Base-by-base conservation (phyloP, 148 eudicot genomes). In the Camellia japonica region DNA sequence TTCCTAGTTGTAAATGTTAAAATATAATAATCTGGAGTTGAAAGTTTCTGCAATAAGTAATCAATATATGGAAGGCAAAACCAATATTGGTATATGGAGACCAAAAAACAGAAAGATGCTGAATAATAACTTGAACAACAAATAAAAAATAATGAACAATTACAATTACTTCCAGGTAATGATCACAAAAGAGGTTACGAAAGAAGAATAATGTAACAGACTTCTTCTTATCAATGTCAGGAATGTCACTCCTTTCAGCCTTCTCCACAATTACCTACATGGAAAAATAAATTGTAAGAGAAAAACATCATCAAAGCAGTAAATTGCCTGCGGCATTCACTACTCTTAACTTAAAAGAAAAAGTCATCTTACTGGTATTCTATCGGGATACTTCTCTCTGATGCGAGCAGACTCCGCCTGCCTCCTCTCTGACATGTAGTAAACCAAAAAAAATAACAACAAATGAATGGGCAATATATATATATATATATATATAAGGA, bases 211-310 rank as follows among this genome's bases (percentile, higher is more conserved):
- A 49, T 16, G 74, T 3, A 60, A 77, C 87, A 75, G 74, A 90
- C 93, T 90, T 90, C 80, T 90, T 86, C 79, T 90, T 90, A 64
- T 88, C 91, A 76, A 90, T 88, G 84, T 88, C 91, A 47, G 91
- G 89, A 55, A 90, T 81, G 62, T 88, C 93, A 76, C 84, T 90
- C 71, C 55, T 85, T 54, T 62, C 91, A 78, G 91, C 89, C 82
- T 80, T 88, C 85, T 90, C 93, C 67, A 90, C 87, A 83, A 90
- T 84, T 64, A 90, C 93, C 93, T 90, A 59, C 55, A 75, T n/a
- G 38, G 63, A 64, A 73, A 82, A 54, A 16, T n/a, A 49, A 73
- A 56, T 19, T 46, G 62, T 65, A 23, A 65, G 67, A 12, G n/a
- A 56, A 59, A 16, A 46, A 79, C 9, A 56, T 1, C 3, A 30